Evolutionary conservation across 164 flowering plant genomes (phyloP).

Genomic region (Magnolia sinica): DNA sequence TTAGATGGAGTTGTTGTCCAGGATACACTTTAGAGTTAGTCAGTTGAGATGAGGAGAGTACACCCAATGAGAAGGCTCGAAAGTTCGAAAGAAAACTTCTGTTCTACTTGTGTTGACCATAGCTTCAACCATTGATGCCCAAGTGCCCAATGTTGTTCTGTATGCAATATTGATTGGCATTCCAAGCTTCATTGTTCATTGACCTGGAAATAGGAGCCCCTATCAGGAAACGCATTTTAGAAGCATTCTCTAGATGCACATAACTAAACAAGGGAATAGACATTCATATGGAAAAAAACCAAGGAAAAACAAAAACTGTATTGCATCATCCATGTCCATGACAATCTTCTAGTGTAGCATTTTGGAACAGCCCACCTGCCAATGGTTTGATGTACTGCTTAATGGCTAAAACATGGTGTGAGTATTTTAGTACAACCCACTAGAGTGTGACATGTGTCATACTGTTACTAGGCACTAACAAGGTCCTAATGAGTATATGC

Average conservation of each 20-base stretch:
- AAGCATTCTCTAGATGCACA: neutral
- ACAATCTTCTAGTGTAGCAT: neutral
- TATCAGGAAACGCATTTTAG: conserved; percentile 38
- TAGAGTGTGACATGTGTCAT: too few relatives aligned
- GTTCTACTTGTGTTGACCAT: conserved; percentile 54
- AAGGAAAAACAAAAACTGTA: neutral
- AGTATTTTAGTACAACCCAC: too few relatives aligned
- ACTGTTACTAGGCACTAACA: too few relatives aligned
- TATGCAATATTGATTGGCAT: conserved; percentile 54
- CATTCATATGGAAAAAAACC: neutral
- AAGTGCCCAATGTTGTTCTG: conserved; percentile 57
- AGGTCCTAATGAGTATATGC: too few relatives aligned
- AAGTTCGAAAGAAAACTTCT: conserved; percentile 68
- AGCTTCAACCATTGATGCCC: conserved; percentile 76
- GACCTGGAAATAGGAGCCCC: conserved; percentile 82
- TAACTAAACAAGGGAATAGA: neutral
- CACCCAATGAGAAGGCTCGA: conserved; percentile 88
- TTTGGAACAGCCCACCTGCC: too few relatives aligned
- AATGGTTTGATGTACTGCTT: too few relatives aligned
- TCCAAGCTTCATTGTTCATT: conserved; percentile 64
- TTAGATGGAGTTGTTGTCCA: neutral
- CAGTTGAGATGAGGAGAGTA: conserved; percentile 14
- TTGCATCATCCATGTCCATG: neutral
- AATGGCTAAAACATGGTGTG: too few relatives aligned
- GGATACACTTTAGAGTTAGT: neutral